A percentile compares a stretch with the other conserved stretches of the same genome.
Evolutionary conservation across 345 rosid species (phyloP).

Genomic region (Kernera saxatilis): DNA sequence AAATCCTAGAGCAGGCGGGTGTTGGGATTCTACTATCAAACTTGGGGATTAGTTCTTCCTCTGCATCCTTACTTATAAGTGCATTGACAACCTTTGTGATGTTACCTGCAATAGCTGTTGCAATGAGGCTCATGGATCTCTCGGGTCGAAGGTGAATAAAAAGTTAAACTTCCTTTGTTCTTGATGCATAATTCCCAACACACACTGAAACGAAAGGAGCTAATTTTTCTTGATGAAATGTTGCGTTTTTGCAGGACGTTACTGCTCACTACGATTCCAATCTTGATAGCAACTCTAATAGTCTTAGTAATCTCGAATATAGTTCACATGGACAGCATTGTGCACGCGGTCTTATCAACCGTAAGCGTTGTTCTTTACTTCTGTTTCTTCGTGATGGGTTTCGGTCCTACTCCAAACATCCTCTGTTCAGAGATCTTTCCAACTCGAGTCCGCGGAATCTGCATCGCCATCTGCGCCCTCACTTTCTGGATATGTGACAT

Average conservation of each 20-base stretch:
- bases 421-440: slow-evolving; percentile 97
- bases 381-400: slow-evolving; percentile 97
- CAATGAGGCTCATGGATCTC: slow-evolving; percentile 93
- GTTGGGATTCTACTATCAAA: slow-evolving; percentile 80
- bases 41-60: slow-evolving; percentile 66
- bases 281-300: slow-evolving; percentile 57
- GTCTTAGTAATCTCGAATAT: slow-evolving; percentile 54
- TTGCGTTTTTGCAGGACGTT: slow-evolving; percentile 55
- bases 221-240: not conserved
- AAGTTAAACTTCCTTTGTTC: not conserved
- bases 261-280: slow-evolving; percentile 73
- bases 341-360: slow-evolving; percentile 66
- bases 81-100: slow-evolving; percentile 81
- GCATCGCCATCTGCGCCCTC: slow-evolving; percentile 89
- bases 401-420: slow-evolving; percentile 92
- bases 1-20: slow-evolving; percentile 95
- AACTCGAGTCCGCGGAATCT: slow-evolving; percentile 80
- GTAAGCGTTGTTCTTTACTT: slow-evolving; percentile 64
- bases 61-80: slow-evolving; percentile 78
- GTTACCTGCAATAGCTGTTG: slow-evolving; percentile 93
- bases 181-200: not conserved
- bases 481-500: slow-evolving; percentile 78
- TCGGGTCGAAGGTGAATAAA: slow-evolving; percentile 76
- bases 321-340: slow-evolving; percentile 44
- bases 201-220: not conserved